Percentiles rank a stretch among this genome's conserved stretches.
These are phyloP conservation scores for Tolypocladium tundrense DNA, from an alignment of 2,329 filamentous ascomycete species.

Conservation along the genomic window DNA sequence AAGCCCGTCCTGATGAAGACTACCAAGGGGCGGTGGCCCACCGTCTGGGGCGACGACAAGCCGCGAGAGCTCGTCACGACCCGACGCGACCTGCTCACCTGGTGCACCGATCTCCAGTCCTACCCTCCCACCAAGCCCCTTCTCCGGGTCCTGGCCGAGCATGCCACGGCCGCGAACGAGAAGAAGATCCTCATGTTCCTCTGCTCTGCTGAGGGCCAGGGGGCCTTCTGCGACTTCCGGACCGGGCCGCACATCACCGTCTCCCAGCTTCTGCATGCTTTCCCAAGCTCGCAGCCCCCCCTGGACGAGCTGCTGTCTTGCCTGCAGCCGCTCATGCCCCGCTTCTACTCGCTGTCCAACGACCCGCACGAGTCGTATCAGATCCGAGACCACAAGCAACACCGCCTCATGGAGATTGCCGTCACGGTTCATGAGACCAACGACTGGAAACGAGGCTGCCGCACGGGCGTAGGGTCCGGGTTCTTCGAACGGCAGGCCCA, in stretches of 20 bases:
- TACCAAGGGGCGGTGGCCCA: slow-evolving; percentile 79
- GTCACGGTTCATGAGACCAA: slow-evolving; percentile 84
- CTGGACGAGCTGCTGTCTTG: slow-evolving; percentile 71
- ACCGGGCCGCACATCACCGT: slow-evolving; percentile 81
- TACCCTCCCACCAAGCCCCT: slow-evolving; percentile 84
- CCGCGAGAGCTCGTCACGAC: slow-evolving; percentile 82
- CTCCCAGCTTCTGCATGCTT: slow-evolving; percentile 77
- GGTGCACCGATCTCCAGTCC: slow-evolving; percentile 91
- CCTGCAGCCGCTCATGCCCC: slow-evolving; percentile 84
- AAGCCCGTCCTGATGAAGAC: slow-evolving; percentile 75
- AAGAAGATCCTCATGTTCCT: slow-evolving; percentile 82
- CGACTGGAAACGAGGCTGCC: slow-evolving; percentile 62
- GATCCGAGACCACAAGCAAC: slow-evolving; percentile 57
- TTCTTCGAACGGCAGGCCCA: slow-evolving; percentile 83
- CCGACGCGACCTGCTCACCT: slow-evolving; percentile 81
- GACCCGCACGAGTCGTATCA: slow-evolving; percentile 74
- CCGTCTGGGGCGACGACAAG: slow-evolving; percentile 91
- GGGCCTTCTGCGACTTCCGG: slow-evolving; percentile 85
- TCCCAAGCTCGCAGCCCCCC: slow-evolving; percentile 83
- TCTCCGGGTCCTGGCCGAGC: slow-evolving; percentile 75
- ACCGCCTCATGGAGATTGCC: slow-evolving; percentile 87
- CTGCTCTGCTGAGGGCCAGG: slow-evolving; percentile 82
- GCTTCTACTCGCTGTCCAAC: slow-evolving; percentile 96
- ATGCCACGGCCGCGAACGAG: slow-evolving; percentile 70
- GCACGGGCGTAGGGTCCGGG: slow-evolving; percentile 83